A percentile compares a stretch with the other conserved stretches of the same genome.
Evolutionary conservation across 768 basidiomycete species (phyloP).

Genomic region (Calocera viscosa): DNA sequence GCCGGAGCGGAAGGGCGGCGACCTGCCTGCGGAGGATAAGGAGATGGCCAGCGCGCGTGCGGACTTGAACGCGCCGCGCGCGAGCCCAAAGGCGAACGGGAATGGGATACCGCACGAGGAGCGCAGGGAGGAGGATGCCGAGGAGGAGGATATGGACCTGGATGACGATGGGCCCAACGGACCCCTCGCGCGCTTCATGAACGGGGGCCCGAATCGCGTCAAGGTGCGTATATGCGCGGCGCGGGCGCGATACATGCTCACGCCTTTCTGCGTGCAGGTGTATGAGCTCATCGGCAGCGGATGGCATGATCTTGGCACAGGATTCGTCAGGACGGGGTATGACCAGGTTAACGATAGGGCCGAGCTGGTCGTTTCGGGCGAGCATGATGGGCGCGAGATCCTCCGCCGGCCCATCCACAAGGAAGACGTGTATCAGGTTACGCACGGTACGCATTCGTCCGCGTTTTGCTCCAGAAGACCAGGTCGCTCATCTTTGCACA

Average conservation of each 20-base stretch:
- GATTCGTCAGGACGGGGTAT: constrained; percentile 86
- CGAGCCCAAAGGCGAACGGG: not conserved
- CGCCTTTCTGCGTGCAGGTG: constrained; percentile 42
- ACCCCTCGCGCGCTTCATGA: not conserved
- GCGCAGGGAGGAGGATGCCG: not conserved
- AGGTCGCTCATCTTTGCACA: constrained; percentile 12
- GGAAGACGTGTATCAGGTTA: constrained; percentile 74
- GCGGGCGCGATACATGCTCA: constrained; percentile 17
- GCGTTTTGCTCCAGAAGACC: constrained; percentile 8
- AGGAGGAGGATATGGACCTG: constrained; percentile 1
- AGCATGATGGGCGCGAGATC: constrained; percentile 56
- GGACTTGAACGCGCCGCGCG: not conserved
- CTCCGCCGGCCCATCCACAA: constrained; percentile 69
- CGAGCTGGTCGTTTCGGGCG: constrained; percentile 71
- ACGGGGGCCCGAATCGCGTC: constrained; percentile 47
- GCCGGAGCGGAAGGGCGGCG: not conserved
- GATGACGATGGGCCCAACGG: not conserved
- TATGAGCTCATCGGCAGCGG: constrained; percentile 83
- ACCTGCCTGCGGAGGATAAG: not conserved
- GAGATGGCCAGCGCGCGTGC: not conserved
- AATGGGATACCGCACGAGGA: not conserved
- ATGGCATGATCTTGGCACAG: constrained; percentile 96
- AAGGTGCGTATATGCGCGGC: constrained; percentile 41
- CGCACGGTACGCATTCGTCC: constrained; percentile 49
- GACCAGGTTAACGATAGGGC: constrained; percentile 65